phyloP scores from a whole-genome alignment of 495 filamentous ascomycete genomes.

The Rusavskia elegans region DNA sequence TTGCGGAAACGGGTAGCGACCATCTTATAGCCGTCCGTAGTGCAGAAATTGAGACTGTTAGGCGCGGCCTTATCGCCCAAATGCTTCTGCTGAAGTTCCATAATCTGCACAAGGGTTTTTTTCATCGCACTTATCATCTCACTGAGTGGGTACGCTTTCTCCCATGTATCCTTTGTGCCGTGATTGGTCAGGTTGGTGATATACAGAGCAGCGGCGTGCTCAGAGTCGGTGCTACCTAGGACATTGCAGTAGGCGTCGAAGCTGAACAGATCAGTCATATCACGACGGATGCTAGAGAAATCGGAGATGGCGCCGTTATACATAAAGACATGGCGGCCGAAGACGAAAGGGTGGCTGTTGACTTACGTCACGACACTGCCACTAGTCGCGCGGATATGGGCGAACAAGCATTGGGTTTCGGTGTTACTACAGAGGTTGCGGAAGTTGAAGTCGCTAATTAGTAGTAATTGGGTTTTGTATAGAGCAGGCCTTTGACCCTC shows the following conservation, averaged over 20 bases:
- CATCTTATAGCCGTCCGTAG: slow-evolving; percentile 25
- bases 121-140: slow-evolving; percentile 26
- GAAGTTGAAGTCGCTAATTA: slow-evolving; percentile 33
- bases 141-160: slow-evolving; percentile 19
- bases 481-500: slow-evolving; percentile 23
- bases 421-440: slow-evolving; percentile 27
- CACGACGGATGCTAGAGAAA: slow-evolving; percentile 25
- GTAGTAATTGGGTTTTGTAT: slow-evolving; percentile 32
- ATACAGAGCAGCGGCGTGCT: slow-evolving; percentile 34
- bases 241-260: slow-evolving; percentile 28
- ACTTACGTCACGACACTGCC: slow-evolving; percentile 25
- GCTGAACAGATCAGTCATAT: slow-evolving; percentile 21
- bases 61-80: slow-evolving; percentile 20
- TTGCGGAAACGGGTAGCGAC: slow-evolving; percentile 31
- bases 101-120: slow-evolving; percentile 23
- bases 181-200: slow-evolving; percentile 27
- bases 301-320: slow-evolving; percentile 31
- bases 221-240: slow-evolving; percentile 30
- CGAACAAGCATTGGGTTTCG: slow-evolving; percentile 22
- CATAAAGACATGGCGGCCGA: slow-evolving; percentile 33
- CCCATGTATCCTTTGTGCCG: slow-evolving; percentile 18
- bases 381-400: slow-evolving; percentile 29
- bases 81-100: slow-evolving; percentile 21
- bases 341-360: slow-evolving; percentile 36
- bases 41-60: slow-evolving; percentile 25